Evolutionary conservation across 2,329 filamentous ascomycete species (phyloP), one percentile per base, ranked within the genome.

Genomic region (Diaporthe helianthi): DNA sequence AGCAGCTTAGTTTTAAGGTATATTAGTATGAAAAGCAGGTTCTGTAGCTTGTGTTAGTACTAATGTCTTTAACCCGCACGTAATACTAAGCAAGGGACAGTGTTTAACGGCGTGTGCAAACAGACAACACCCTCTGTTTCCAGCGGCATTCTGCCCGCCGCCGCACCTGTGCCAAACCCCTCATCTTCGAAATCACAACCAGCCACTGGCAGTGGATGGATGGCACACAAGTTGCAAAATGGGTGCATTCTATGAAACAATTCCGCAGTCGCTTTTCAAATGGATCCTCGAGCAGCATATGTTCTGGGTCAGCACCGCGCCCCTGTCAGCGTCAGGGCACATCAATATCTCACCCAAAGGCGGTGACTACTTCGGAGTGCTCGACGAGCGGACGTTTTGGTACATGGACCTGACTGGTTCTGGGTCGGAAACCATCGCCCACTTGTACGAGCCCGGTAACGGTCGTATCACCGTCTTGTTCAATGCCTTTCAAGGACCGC

Each of bases 341-440:
- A 83, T 94, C 81, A 94, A 94, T 75, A 81, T 93, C 67, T 94
- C 91, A 0, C 91, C 92, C 60, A 93, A 94, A 79, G 92, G 92
- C 60, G 83, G 85, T 22, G 80, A 85, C n/a, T 89, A 89, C 33
- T 88, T 92, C 74, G 83, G 86, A 38, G 82, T 92, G 65, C 81
- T 92, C 65, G 79, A 80, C 10, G 83, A 86, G 36, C 90, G 85
- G 71, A 81, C 82, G n/a, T 86, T 85, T 69, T 90, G 88, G 31
- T 94, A 94, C 76, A 83, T 93, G 67, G 92, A 94, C 76, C 86
- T 89, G 71, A 93, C 90, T 1, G 92, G 92, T 36, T 92, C 89
- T 38, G 92, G 92, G 29, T 89, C 85, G 75, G 92, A 95, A 80
- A 94, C 92, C 3, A 90, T 94, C 71, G 84, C 88, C 5, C 92